These are phyloP conservation scores for Picea glauca DNA, from an alignment of 75 land plant genomes.

Conservation along the genomic window DNA sequence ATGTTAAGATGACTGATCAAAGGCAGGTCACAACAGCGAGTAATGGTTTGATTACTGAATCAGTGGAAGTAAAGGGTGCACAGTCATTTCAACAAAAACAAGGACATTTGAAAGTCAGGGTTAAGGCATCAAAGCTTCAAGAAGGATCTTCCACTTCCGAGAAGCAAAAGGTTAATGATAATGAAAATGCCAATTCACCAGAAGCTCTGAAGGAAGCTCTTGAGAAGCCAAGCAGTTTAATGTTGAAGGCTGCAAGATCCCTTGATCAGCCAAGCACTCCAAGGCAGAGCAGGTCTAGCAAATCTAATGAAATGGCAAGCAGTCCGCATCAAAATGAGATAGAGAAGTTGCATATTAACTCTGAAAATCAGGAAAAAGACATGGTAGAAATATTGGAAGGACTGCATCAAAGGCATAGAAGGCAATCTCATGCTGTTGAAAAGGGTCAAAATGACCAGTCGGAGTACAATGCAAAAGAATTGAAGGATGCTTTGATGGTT, in stretches of 20 bases:
- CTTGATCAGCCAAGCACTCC: not conserved
- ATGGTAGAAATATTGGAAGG: not conserved
- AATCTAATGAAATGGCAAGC: not conserved
- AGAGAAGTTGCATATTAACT: constrained; percentile 8
- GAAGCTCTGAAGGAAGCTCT: not conserved
- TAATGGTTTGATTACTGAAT: not conserved
- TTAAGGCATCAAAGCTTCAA: constrained; percentile 3
- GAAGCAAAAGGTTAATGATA: not conserved
- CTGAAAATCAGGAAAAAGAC: constrained; percentile 1
- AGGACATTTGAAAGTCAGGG: constrained; percentile 7
- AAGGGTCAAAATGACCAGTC: constrained; percentile 5
- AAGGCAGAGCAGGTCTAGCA: constrained; percentile 7
- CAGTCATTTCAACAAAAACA: not conserved
- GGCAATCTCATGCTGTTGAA: not conserved
- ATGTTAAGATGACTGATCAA: not conserved
- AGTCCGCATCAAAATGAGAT: not conserved
- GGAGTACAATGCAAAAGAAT: constrained; percentile 36
- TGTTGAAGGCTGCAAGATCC: not conserved
- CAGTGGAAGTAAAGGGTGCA: not conserved
- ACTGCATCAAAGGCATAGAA: constrained; percentile 1
- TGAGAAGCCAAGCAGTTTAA: not conserved
- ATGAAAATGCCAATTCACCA: not conserved
- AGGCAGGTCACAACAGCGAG: constrained; percentile 8
- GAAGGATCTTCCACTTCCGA: not conserved
- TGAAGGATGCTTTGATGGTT: constrained; percentile 42